Evolutionary conservation across 352 stramenopile genomes (phyloP).

Genomic region (Globisporangium middletonii): DNA sequence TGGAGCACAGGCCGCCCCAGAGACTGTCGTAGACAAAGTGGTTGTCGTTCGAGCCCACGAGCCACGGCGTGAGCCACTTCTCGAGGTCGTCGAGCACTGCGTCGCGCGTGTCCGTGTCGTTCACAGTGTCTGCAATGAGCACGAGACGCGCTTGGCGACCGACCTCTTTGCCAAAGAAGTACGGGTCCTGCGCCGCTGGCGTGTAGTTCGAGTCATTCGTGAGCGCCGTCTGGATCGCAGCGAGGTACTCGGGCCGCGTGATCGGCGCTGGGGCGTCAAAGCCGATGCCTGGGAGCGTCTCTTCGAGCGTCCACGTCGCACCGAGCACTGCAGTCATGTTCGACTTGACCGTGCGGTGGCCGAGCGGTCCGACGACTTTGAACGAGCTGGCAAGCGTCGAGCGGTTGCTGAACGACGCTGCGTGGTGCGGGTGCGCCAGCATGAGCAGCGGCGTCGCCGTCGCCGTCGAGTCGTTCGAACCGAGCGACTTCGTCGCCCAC

Average conservation of each 20-base stretch:
- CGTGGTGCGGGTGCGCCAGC: slow-evolving; percentile 73
- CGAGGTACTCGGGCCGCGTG: slow-evolving; percentile 27
- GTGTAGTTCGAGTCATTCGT: slow-evolving; percentile 66
- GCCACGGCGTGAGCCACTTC: slow-evolving; percentile 69
- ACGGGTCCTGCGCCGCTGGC: slow-evolving; percentile 57
- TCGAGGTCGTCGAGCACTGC: slow-evolving; percentile 57
- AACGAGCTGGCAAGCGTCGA: slow-evolving; percentile 20
- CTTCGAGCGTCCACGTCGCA: slow-evolving; percentile 53
- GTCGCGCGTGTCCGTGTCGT: slow-evolving; percentile 39
- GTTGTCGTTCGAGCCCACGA: slow-evolving; percentile 68
- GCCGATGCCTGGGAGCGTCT: slow-evolving; percentile 40
- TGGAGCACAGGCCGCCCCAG: slow-evolving; percentile 90
- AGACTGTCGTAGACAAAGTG: slow-evolving; percentile 91
- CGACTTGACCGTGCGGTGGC: slow-evolving; percentile 74
- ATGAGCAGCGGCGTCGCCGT: slow-evolving; percentile 37
- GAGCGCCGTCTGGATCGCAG: slow-evolving; percentile 49
- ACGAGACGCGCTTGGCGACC: slow-evolving; percentile 62
- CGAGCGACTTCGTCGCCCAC: slow-evolving; percentile 53
- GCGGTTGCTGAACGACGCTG: slow-evolving; percentile 29
- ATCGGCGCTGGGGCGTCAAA: slow-evolving; percentile 33
- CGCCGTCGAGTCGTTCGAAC: slow-evolving; percentile 8
- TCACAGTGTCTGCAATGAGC: slow-evolving; percentile 78
- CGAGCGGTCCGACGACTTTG: slow-evolving; percentile 39
- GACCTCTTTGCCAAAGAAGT: slow-evolving; percentile 88
- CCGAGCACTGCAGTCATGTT: slow-evolving; percentile 71